A percentile compares a stretch with the other conserved stretches of the same genome.
phyloP scores from a whole-genome alignment of 2,329 filamentous ascomycete genomes.

The Emmonsia crescens region DNA sequence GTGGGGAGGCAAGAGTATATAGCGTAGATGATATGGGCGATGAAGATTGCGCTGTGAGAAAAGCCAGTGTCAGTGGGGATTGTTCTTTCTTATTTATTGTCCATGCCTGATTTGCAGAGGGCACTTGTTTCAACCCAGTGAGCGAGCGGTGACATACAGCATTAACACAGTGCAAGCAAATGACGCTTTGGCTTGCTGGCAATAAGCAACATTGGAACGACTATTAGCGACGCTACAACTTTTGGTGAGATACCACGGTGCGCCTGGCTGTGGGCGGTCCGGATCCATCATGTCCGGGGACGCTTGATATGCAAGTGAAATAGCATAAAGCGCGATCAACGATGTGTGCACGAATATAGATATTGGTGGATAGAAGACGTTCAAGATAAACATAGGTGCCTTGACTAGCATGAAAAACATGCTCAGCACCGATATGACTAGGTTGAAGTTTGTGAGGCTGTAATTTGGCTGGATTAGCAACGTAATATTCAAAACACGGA shows the following conservation, averaged over 20 bases:
- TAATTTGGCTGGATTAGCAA: background rate
- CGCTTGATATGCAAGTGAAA: conserved; percentile 45
- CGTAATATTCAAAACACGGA: background rate
- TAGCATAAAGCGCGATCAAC: conserved; percentile 44
- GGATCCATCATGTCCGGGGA: conserved; percentile 49
- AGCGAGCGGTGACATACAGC: conserved; percentile 35
- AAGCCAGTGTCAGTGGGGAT: conserved; percentile 9
- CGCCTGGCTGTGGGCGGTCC: conserved; percentile 41
- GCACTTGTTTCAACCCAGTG: background rate
- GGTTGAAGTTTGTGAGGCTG: conserved; percentile 51
- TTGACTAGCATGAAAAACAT: conserved; percentile 53
- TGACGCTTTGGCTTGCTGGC: conserved; percentile 48
- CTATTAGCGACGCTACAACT: conserved; percentile 43
- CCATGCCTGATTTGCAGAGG: background rate
- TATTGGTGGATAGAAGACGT: conserved; percentile 47
- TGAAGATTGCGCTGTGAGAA: conserved; percentile 38
- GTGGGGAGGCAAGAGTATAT: conserved; percentile 38
- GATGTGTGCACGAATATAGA: conserved; percentile 42
- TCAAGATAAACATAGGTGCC: conserved; percentile 44
- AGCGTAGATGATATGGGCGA: conserved; percentile 37
- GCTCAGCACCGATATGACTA: conserved; percentile 50
- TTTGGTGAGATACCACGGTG: conserved; percentile 55
- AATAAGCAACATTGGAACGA: conserved; percentile 41
- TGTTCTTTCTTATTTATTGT: background rate
- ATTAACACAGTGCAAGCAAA: conserved; percentile 48